Evolutionary conservation across 345 rosid species (phyloP).

Genomic region (Dovyalis caffra): DNA sequence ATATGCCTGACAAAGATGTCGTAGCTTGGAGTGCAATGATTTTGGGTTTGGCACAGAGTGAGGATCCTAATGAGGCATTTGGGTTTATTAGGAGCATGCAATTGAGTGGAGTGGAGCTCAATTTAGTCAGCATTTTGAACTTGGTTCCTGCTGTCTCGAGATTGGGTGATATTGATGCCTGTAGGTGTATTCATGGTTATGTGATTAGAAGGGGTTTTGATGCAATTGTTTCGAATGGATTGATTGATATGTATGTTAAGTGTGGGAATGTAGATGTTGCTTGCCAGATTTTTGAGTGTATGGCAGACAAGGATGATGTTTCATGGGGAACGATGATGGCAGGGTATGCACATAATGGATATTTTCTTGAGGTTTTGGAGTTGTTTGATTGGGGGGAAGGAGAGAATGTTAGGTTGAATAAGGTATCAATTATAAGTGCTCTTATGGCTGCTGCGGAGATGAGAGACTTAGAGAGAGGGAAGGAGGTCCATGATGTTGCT

Average conservation of each 20-base stretch:
- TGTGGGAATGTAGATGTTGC: conserved; percentile 41
- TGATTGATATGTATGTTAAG: conserved; percentile 58
- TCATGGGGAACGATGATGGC: conserved; percentile 60
- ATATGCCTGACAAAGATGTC: conserved; percentile 47
- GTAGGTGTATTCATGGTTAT: conserved; percentile 53
- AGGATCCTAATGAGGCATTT: conserved; percentile 34
- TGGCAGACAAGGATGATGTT: conserved; percentile 33
- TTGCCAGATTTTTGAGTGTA: conserved; percentile 36
- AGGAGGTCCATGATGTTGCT: conserved; percentile 36
- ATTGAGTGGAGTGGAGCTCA: conserved; percentile 27
- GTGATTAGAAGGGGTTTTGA: conserved; percentile 42
- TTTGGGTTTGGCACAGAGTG: conserved; percentile 40
- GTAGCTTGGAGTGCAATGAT: conserved; percentile 55
- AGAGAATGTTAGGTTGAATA: conserved; percentile 35
- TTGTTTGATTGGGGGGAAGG: conserved; percentile 40
- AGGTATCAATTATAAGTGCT: conserved; percentile 41
- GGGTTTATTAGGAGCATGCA: conserved; percentile 41
- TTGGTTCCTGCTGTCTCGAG: conserved; percentile 61
- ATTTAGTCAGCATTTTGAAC: conserved; percentile 48
- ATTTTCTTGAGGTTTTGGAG: conserved; percentile 40
- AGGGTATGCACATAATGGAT: conserved; percentile 49
- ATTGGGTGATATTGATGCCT: conserved; percentile 36
- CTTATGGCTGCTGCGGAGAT: conserved; percentile 54
- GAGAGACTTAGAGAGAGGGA: conserved; percentile 39
- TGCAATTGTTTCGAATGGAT: conserved; percentile 39